Base-by-base conservation (phyloP, 306 rosid genomes). In the Quercus berberidifolia region DNA sequence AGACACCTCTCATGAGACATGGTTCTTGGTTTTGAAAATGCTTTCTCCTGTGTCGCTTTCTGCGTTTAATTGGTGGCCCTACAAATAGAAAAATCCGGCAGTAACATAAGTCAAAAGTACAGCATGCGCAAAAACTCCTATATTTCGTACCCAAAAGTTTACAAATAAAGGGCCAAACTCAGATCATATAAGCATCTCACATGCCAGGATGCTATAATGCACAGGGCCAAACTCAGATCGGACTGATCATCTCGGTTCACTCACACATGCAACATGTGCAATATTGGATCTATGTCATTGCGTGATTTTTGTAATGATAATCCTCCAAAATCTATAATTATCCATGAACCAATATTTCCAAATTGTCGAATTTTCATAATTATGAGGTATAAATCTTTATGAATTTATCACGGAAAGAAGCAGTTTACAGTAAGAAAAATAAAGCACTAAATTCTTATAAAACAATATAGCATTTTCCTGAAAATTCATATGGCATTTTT, bases 41-140 rank as follows among this genome's bases (percentile, higher is more conserved):
- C 88, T 91, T 95, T 85, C 99, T 90, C 76, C 92, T 86, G 81
- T 95, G 99, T 75, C 92, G 86, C 85, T 93, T 95, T 83, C 99
- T 90, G 79, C 97, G 97, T 83, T 95, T 95, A 20, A 95, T 69
- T n/a, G 98, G 96, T 46, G 92, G 95, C 74, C 84, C 98, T 92
- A 82, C 26, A 83, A 78, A 80, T 23, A 74, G 58, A 23, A 80
- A 33, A 73, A 4, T 31, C 51, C 23, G 31, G 31, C 69, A 55
- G 74, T 18, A 75, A 62, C 6, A 52, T 12, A 72, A 55, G 35
- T 77, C 69, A 74, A 54, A 49, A 65, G 5, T 58, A 63, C 51
- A 38, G 19, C 46, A 55, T 13, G 11, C 8, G 52, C 71, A 71
- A 54, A 43, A 30, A 49, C 25, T 74, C 68, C 75, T 43, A 26